Percentiles rank a stretch among this genome's conserved stretches.
phyloP scores from a whole-genome alignment of 371 early-diverging fungal species.

The Gilbertella persicaria region DNA sequence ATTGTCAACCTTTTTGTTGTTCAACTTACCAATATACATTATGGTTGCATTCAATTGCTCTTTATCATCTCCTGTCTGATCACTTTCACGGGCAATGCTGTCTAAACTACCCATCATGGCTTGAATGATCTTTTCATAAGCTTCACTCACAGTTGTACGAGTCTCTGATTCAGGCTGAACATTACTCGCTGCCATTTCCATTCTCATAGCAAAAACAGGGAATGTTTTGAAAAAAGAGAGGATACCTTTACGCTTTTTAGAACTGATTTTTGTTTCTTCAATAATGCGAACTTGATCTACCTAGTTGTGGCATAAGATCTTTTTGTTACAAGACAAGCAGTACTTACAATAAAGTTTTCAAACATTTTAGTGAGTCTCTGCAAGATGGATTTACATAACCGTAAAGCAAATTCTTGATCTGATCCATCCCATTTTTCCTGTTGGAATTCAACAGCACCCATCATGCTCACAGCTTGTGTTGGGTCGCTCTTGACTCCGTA shows the following conservation, averaged over 20 bases:
- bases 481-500: constrained; percentile 79
- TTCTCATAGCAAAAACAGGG: constrained; percentile 83
- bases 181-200: constrained; percentile 60
- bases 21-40: constrained; percentile 73
- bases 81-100: constrained; percentile 76
- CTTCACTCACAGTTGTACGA: constrained; percentile 71
- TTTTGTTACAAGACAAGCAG: not conserved
- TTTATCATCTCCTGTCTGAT: constrained; percentile 83
- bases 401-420: constrained; percentile 65
- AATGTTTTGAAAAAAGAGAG: constrained; percentile 86
- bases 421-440: constrained; percentile 64
- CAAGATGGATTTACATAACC: constrained; percentile 67
- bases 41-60: constrained; percentile 91
- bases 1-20: not conserved
- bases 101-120: constrained; percentile 91
- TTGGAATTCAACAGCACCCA: constrained; percentile 77
- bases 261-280: constrained; percentile 88
- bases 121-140: constrained; percentile 83
- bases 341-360: constrained; percentile 74
- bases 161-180: constrained; percentile 64
- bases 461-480: constrained; percentile 80
- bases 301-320: constrained; percentile 26
- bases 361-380: constrained; percentile 71
- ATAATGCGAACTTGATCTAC: constrained; percentile 88
- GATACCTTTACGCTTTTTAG: constrained; percentile 87